Evolutionary conservation across 257 asterid genomes (phyloP).

Genomic region (Fraxinus anomala): DNA sequence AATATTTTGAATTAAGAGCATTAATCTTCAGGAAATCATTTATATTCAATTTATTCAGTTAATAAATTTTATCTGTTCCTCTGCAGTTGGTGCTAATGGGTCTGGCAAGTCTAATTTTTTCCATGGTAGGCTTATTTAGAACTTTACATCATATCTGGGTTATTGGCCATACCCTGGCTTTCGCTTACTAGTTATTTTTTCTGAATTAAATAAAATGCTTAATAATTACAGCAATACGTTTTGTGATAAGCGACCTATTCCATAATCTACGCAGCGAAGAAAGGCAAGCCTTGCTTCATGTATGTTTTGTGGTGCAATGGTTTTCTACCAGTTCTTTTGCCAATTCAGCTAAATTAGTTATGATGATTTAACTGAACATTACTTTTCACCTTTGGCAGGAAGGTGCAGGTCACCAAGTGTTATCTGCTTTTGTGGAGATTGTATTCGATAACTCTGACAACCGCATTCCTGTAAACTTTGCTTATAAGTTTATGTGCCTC

Average conservation of each 20-base stretch:
- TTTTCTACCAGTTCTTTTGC: constrained; percentile 9
- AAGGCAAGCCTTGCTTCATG: constrained; percentile 88
- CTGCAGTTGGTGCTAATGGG: constrained; percentile 98
- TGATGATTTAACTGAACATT: constrained; percentile 10
- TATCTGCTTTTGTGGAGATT: constrained; percentile 97
- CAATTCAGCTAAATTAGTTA: constrained; percentile 6
- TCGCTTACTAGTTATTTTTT: background rate
- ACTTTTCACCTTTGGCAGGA: constrained; percentile 55
- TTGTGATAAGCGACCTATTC: constrained; percentile 90
- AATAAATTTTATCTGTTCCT: background rate
- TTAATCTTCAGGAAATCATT: constrained; percentile 9
- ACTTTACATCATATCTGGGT: background rate
- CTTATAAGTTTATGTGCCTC: constrained; percentile 5
- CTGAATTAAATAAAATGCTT: constrained; percentile 15
- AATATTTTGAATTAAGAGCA: constrained; percentile 13
- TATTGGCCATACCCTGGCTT: background rate
- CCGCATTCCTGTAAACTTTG: constrained; percentile 76
- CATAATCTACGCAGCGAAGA: constrained; percentile 95
- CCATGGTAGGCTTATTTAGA: constrained; percentile 60
- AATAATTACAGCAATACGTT: constrained; percentile 75
- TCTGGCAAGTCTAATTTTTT: constrained; percentile 97
- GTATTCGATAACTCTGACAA: constrained; percentile 96
- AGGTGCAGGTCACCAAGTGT: constrained; percentile 95
- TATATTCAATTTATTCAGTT: constrained; percentile 17
- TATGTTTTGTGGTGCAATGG: constrained; percentile 44